These are phyloP conservation scores for Sutorius australiensis DNA, from an alignment of 768 basidiomycete genomes.

Conservation along the genomic window DNA sequence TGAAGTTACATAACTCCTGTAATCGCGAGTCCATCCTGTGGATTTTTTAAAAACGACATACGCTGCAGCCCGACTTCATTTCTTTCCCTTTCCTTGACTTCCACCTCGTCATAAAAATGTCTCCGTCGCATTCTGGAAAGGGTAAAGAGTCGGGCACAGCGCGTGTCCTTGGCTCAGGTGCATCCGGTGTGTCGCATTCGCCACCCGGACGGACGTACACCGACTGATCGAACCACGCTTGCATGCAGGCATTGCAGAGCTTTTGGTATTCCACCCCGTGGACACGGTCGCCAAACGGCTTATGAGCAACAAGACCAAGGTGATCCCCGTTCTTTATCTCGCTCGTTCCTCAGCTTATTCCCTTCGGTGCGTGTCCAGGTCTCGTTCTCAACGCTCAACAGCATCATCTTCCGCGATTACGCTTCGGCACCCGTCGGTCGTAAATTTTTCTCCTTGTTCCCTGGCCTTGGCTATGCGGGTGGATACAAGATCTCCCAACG, in stretches of 20 bases:
- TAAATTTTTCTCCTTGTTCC: constrained; percentile 91
- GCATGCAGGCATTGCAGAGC: constrained; percentile 80
- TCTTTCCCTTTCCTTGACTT: not conserved
- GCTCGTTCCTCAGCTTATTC: not conserved
- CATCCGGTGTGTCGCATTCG: constrained; percentile 58
- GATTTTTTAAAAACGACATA: not conserved
- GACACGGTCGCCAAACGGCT: constrained; percentile 98
- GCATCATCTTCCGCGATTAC: constrained; percentile 85
- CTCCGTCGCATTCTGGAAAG: constrained; percentile 43
- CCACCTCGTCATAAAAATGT: constrained; percentile 35
- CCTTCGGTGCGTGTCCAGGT: constrained; percentile 40
- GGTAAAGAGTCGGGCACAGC: constrained; percentile 85
- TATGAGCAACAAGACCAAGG: constrained; percentile 96
- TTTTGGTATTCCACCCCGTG: constrained; percentile 92
- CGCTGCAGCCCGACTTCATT: not conserved
- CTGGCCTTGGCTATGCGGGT: constrained; percentile 95
- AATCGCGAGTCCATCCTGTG: constrained; percentile 3
- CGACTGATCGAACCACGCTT: not conserved
- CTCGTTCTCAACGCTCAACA: constrained; percentile 55
- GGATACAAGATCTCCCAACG: constrained; percentile 96
- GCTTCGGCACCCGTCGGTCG: constrained; percentile 61
- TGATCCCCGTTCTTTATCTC: constrained; percentile 15
- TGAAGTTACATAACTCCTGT: constrained; percentile 24
- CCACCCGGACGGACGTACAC: not conserved
- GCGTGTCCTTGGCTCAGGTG: constrained; percentile 85